Percentiles rank a stretch among this genome's conserved stretches.
Conservation (phyloP, 1,284 basidiomycete genomes). For the Fomitiporia mediterranea region DNA sequence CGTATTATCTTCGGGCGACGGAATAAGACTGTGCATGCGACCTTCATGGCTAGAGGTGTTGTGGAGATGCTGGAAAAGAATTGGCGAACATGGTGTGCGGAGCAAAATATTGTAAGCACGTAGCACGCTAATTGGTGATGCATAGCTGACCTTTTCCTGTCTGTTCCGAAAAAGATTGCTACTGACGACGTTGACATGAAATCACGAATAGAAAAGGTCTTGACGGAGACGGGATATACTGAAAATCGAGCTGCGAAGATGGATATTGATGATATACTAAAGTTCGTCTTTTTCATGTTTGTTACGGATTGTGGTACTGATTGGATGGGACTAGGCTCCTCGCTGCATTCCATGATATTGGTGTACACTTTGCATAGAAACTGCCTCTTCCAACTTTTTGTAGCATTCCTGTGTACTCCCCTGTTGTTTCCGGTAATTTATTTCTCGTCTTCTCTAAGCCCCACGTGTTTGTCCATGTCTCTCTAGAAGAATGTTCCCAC, state of each 20-base stretch:
- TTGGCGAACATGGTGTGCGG: conserved; percentile 90
- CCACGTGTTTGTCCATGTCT: too few species aligned
- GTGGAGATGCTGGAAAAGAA: conserved; percentile 93
- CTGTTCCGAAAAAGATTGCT: conserved; percentile 47
- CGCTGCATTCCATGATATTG: conserved; percentile 77
- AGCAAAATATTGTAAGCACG: conserved; percentile 60
- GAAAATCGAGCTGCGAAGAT: conserved; percentile 79
- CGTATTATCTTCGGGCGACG: conserved; percentile 86
- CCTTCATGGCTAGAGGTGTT: conserved; percentile 90
- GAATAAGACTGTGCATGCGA: conserved; percentile 89
- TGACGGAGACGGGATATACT: conserved; percentile 60
- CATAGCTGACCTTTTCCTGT: conserved; percentile 21
- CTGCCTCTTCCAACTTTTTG: neutral
- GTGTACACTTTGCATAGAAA: conserved; percentile 76
- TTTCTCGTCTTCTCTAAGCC: too few species aligned
- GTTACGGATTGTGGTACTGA: conserved; percentile 3
- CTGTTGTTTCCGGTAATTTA: too few species aligned
- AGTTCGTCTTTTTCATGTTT: conserved; percentile 39
- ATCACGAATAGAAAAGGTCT: conserved; percentile 70
- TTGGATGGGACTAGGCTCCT: conserved; percentile 44
- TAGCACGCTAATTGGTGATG: neutral
- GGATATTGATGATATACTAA: conserved; percentile 81
- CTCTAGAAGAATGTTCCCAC: too few species aligned
- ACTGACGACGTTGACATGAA: conserved; percentile 73
- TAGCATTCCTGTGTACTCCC: too few species aligned